Conservation (phyloP, 495 filamentous ascomycete species). For the Hypoxylon cercidicola region DNA sequence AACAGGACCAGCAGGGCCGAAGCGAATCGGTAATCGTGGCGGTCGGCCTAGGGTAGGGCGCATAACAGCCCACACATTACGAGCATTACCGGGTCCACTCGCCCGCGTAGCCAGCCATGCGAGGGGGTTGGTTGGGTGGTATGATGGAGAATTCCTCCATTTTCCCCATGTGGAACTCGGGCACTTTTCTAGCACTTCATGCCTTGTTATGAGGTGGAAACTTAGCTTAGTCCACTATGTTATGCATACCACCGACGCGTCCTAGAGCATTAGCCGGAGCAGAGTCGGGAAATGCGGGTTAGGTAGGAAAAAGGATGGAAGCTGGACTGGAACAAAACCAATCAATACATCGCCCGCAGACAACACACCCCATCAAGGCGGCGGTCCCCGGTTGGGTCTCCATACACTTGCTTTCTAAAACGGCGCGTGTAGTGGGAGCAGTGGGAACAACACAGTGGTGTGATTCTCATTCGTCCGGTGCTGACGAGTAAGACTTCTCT, state of each 20-base stretch:
- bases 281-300: conserved; percentile 31
- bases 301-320: conserved; percentile 18
- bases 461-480: conserved; percentile 42
- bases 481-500: conserved; percentile 19
- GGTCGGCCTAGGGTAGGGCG: conserved; percentile 19
- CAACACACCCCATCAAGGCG: conserved; percentile 32
- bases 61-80: conserved; percentile 27
- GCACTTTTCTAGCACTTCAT: conserved; percentile 10
- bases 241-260: conserved; percentile 18
- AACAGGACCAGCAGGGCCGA: conserved; percentile 29
- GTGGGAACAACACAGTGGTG: conserved; percentile 25
- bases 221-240: conserved; percentile 5
- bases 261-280: conserved; percentile 16
- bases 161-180: conserved; percentile 24
- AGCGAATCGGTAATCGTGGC: conserved; percentile 27
- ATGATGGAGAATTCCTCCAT: conserved; percentile 13
- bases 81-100: conserved; percentile 15
- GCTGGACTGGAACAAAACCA: conserved; percentile 12
- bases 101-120: conserved; percentile 25
- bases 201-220: conserved; percentile 22
- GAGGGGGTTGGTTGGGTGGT: conserved; percentile 16
- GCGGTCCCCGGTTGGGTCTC: conserved; percentile 37
- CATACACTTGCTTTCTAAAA: conserved; percentile 33
- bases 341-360: conserved; percentile 26
- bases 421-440: conserved; percentile 13